Conservation (phyloP, 2,329 filamentous ascomycete species). For the Lasiodiplodia gonubiensis region DNA sequence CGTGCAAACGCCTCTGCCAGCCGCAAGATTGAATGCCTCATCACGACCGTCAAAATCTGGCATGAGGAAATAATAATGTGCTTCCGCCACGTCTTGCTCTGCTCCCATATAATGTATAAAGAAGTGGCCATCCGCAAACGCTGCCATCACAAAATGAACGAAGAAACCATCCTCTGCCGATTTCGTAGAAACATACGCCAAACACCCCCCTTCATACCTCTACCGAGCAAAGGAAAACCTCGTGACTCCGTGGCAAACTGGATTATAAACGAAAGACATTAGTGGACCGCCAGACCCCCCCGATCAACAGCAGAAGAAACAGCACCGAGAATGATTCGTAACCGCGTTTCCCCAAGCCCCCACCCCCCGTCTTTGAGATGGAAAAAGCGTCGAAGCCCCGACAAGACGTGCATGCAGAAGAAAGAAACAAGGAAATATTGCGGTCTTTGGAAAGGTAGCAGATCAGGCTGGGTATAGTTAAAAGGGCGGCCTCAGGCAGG, state of each 20-base stretch:
- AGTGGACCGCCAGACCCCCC: slow-evolving; percentile 8
- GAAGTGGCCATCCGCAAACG: not conserved
- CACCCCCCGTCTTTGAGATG: slow-evolving; percentile 8
- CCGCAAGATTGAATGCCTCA: not conserved
- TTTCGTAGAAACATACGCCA: slow-evolving; percentile 16
- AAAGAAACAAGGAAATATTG: slow-evolving; percentile 15
- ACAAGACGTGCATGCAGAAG: slow-evolving; percentile 5
- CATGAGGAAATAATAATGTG: slow-evolving; percentile 3
- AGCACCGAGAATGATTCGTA: slow-evolving; percentile 21
- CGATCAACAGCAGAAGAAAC: not conserved
- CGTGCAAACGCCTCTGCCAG: not conserved
- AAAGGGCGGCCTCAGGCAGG: slow-evolving; percentile 17
- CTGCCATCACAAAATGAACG: slow-evolving; percentile 6
- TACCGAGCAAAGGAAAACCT: slow-evolving; percentile 12
- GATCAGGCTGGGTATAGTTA: slow-evolving; percentile 28
- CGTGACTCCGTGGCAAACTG: slow-evolving; percentile 22
- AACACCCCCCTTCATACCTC: slow-evolving; percentile 16
- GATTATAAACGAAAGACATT: slow-evolving; percentile 28
- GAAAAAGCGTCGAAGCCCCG: slow-evolving; percentile 7
- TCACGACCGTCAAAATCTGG: not conserved
- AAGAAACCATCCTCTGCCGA: slow-evolving; percentile 1
- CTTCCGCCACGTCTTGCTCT: not conserved
- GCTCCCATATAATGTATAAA: not conserved
- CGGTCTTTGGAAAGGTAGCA: slow-evolving; percentile 24
- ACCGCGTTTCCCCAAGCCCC: not conserved